A percentile compares a stretch with the other conserved stretches of the same genome.
These are phyloP conservation scores for Artemisia annua DNA, from an alignment of 129 eudicot genomes.

Conservation along the genomic window DNA sequence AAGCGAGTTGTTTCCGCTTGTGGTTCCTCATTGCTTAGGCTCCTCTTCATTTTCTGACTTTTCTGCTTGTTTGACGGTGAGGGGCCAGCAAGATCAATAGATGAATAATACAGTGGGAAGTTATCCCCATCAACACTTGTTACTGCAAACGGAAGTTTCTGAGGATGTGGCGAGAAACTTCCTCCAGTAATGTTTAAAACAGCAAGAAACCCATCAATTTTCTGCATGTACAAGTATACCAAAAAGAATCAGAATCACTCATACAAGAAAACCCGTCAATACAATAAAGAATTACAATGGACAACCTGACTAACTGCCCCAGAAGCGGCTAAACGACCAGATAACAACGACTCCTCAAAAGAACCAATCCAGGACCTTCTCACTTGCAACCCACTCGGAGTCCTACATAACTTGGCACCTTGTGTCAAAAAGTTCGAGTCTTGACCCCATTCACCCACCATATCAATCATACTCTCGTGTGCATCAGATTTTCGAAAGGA, in stretches of 20 bases:
- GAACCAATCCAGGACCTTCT: slow-evolving; percentile 98
- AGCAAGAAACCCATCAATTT: slow-evolving; percentile 96
- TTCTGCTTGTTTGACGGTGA: slow-evolving; percentile 47
- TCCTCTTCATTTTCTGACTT: slow-evolving; percentile 51
- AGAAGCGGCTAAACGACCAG: slow-evolving; percentile 80
- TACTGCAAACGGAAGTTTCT: slow-evolving; percentile 93
- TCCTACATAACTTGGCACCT: slow-evolving; percentile 56
- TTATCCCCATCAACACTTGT: slow-evolving; percentile 92
- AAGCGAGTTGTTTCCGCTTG: slow-evolving; percentile 59
- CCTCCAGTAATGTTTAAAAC: slow-evolving; percentile 90
- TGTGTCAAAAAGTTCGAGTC: slow-evolving; percentile 41
- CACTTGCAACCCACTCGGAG: slow-evolving; percentile 68
- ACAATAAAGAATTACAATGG: background rate
- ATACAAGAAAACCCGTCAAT: slow-evolving; percentile 6
- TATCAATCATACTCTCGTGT: slow-evolving; percentile 43
- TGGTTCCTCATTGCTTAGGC: slow-evolving; percentile 51
- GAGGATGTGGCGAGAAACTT: slow-evolving; percentile 83
- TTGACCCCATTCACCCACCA: slow-evolving; percentile 42
- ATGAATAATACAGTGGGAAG: slow-evolving; percentile 76
- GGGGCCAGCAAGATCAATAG: slow-evolving; percentile 64
- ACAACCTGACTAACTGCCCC: slow-evolving; percentile 74
- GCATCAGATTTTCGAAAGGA: slow-evolving; percentile 43
- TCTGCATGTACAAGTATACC: slow-evolving; percentile 49
- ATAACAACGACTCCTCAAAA: slow-evolving; percentile 94
- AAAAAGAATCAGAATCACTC: slow-evolving; percentile 8